These are phyloP conservation scores for Teratosphaeria epicoccoides DNA, from an alignment of 2,329 filamentous ascomycete genomes.

Conservation along the genomic window DNA sequence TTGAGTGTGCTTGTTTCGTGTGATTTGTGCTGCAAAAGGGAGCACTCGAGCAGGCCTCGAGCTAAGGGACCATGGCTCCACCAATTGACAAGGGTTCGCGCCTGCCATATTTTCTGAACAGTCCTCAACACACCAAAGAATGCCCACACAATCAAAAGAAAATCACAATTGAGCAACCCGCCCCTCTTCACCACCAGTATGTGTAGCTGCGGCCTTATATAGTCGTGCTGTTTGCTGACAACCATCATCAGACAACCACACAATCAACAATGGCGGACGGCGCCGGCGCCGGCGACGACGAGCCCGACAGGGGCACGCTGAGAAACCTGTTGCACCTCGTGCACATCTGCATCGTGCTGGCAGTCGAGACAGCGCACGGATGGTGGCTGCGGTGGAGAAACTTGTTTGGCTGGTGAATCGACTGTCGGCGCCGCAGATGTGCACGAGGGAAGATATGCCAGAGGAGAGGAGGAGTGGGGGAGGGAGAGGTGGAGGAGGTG, in stretches of 20 bases:
- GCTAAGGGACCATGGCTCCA: background rate
- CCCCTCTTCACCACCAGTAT: background rate
- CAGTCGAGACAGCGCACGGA: background rate
- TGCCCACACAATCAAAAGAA: background rate
- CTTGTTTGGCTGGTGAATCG: background rate
- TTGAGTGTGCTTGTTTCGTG: background rate
- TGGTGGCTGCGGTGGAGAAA: background rate
- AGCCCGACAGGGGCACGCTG: background rate
- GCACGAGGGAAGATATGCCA: background rate
- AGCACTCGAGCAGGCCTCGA: background rate
- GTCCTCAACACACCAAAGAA: background rate
- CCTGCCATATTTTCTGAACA: background rate
- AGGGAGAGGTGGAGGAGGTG: background rate
- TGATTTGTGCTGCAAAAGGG: background rate
- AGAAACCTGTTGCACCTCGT: background rate
- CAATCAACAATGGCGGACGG: background rate
- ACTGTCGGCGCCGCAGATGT: background rate
- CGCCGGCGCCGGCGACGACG: background rate
- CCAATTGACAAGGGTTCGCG: background rate
- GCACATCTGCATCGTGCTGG: background rate
- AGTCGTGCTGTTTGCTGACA: background rate
- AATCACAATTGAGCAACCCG: background rate
- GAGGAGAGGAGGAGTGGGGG: background rate
- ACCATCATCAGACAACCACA: background rate
- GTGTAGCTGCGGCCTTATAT: background rate